These are phyloP conservation scores for Coccomyxa subellipsoidea DNA, from an alignment of 163 green algal genomes.

Conservation along the genomic window DNA sequence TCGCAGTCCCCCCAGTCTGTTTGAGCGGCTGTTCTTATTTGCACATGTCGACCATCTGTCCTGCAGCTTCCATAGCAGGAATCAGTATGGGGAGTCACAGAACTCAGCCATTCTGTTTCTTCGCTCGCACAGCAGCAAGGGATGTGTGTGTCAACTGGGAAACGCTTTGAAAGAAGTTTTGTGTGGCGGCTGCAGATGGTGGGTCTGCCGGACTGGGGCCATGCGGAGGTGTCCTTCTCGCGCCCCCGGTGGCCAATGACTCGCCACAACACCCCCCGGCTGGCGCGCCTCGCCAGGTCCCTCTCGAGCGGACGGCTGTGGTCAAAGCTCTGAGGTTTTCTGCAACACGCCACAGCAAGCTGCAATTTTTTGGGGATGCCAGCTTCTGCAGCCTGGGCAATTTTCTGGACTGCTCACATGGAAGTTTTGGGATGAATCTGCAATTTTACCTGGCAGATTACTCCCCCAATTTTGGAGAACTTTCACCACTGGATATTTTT, in stretches of 20 bases:
- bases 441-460: background rate
- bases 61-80: too few relatives aligned
- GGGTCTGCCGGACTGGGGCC: background rate
- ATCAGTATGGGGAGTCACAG: too few relatives aligned
- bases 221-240: background rate
- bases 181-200: background rate
- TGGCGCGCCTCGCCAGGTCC: background rate
- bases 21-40: too few relatives aligned
- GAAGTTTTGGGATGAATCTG: background rate
- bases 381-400: background rate
- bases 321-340: background rate
- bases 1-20: too few relatives aligned
- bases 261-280: background rate
- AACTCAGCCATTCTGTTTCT: too few relatives aligned
- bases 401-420: too few relatives aligned
- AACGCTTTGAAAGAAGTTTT: too few relatives aligned
- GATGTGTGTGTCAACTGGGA: too few relatives aligned
- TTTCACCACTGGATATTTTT: too few relatives aligned
- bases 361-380: background rate
- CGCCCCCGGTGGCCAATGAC: background rate
- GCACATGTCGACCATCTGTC: too few relatives aligned
- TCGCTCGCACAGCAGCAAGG: too few relatives aligned
- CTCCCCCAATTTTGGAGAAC: background rate
- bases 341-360: background rate
- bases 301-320: background rate